Evolutionary conservation across 257 asterid species (phyloP), one percentile per base, ranked within the genome.

Genomic region (Jacaranda copaia): DNA sequence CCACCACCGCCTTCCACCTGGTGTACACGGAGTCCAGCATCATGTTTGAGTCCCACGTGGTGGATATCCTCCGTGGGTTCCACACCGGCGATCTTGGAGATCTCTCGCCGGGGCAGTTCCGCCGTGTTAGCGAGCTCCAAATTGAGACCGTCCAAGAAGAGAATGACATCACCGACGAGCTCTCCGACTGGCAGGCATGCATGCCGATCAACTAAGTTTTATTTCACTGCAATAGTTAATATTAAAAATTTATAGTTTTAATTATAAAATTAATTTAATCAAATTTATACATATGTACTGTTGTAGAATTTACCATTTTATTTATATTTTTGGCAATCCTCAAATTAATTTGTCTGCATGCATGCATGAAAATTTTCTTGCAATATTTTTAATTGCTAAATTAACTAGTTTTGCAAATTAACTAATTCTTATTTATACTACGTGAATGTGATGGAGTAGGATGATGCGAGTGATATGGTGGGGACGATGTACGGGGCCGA

Each of bases 1-100:
- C 98, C 43, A 94, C 97, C 82, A 90, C 96, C 32, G 93, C 91
- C 15, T 92, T 89, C 79, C 98, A 93, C 85, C 80, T 93, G 20
- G 65, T 92, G 13, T 94, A 94, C 79, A 85, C 98, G 0, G 97
- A 94, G 81, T 83, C 93, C 1, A 88, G 97, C 87, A 86, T 94
- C 57, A 74, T 86, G 15, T 92, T 94, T 45, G 97, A 94, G 87
- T 76, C 91, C n/a, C 96, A 86, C 49, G 88, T 92, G 16, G 53
- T 83, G n/a, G 92, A 92, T 3, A 88, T 89, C 14, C 91, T 92
- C 16, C 86, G 88, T 0, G 98, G 98, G 0, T 14, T 80, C 45
- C 91, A 86, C 35, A 85, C 84, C 60, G 97, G 98, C 3, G 96
- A 93, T 63, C 92, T 93, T 42, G 96, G 97, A 0, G 98, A 94